phyloP scores from a whole-genome alignment of 208 protist genomes.

The Crithidia expoeki region DNA sequence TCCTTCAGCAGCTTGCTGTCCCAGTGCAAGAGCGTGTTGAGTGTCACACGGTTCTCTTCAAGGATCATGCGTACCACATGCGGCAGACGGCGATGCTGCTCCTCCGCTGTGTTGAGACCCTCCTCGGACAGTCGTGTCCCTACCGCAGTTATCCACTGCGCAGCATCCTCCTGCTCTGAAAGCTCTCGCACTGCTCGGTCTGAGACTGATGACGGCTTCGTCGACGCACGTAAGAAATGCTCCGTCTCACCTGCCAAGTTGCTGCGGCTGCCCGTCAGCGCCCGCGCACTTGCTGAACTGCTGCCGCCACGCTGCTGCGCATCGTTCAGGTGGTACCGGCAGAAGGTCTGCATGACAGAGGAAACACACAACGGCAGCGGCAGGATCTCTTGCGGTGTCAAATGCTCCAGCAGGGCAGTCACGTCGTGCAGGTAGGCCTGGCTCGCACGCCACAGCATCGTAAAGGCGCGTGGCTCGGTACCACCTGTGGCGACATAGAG shows the following conservation, averaged over 20 bases:
- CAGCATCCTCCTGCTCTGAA: slow-evolving; percentile 29
- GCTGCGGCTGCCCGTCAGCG: slow-evolving; percentile 42
- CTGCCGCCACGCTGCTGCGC: slow-evolving; percentile 12
- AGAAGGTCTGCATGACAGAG: slow-evolving; percentile 59
- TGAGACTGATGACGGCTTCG: slow-evolving; percentile 64
- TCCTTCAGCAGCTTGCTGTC: slow-evolving; percentile 70
- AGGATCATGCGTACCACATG: slow-evolving; percentile 73
- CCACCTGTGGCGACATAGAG: slow-evolving; percentile 58
- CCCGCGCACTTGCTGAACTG: slow-evolving; percentile 42
- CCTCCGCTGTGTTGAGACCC: slow-evolving; percentile 23
- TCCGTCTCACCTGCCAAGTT: slow-evolving; percentile 63
- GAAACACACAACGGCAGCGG: slow-evolving; percentile 64
- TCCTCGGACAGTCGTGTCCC: slow-evolving; percentile 30
- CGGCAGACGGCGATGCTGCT: slow-evolving; percentile 52
- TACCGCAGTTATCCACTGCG: slow-evolving; percentile 34
- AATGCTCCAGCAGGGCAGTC: slow-evolving; percentile 54
- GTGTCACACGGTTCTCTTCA: slow-evolving; percentile 76
- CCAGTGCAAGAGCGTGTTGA: slow-evolving; percentile 77
- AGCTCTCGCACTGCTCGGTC: slow-evolving; percentile 46
- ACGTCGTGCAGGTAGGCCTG: slow-evolving; percentile 77
- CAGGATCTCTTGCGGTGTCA: slow-evolving; percentile 42
- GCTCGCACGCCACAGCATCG: slow-evolving; percentile 76
- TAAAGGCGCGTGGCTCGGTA: slow-evolving; percentile 66
- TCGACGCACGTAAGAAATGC: slow-evolving; percentile 71
- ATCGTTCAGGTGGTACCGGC: slow-evolving; percentile 74